Base-by-base conservation (phyloP, 306 rosid species). In the Phaseolus lunatus region DNA sequence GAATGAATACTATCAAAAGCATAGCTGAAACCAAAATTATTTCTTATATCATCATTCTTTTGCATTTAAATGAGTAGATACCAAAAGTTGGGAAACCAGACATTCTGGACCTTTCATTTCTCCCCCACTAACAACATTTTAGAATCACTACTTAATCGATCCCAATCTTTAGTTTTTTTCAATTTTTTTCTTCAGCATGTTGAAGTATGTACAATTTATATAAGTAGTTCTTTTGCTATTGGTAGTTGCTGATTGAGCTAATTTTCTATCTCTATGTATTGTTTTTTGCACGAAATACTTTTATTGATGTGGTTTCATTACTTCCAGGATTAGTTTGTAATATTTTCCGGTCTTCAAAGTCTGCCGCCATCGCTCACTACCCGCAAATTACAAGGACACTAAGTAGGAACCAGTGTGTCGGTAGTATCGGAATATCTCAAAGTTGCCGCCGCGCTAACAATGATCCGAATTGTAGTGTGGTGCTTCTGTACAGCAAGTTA, bases 281-380 rank as follows among this genome's bases (percentile, higher is more conserved):
- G 22, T 23, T 20, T 19, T 18, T 54, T 54, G 76, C 29, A 54
- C 9, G 31, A 39, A 6, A 24, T 65, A 26, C 69, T 7, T 47
- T 11, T 11, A 2, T 27, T 43, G 18, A 27, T 43, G 24, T 71
- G 58, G 29, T 67, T 56, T 52, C 35, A 43, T 9, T 6, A 3
- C 52, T 29, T 52, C 72, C 45, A 66, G 74, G 19, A 29, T 77
- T 41, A 12, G 24, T 63, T 56, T 66, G 59, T 26, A 29, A 52
- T 41, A 64, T 29, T 48, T 39, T 57, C 57, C 61, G 13, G 31
- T 39, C 67, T 69, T 68, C 41, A 56, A 75, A 47, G 57, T 73
- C 23, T 59, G 54, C 76, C 37, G 3, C 27, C 65, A 66, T 29
- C 23, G 18, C 76, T 57, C 18, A 9, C 43, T 39, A 22, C 67